Percentiles rank a stretch among this genome's conserved stretches.
phyloP scores from a whole-genome alignment of 2,329 filamentous ascomycete species.

The Domatiomyces catenatus region DNA sequence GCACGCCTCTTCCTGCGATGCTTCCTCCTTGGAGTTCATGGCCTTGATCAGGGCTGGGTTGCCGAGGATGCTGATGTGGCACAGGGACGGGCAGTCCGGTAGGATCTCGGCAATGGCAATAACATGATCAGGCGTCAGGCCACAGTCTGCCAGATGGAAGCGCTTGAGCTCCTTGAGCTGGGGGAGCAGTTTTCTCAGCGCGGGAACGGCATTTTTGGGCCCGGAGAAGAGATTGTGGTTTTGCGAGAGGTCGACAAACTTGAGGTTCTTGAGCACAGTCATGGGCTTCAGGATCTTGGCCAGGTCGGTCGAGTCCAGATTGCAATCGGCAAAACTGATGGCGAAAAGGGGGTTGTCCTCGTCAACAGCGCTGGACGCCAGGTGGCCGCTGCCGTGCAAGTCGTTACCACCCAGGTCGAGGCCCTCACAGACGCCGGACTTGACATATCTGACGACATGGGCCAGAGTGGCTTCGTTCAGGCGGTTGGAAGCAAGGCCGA shows the following conservation, averaged over 20 bases:
- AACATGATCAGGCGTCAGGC: constrained; percentile 69
- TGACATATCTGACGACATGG: constrained; percentile 62
- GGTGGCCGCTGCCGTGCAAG: constrained; percentile 32
- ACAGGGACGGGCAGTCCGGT: constrained; percentile 64
- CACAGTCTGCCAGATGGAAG: constrained; percentile 72
- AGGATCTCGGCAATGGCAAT: constrained; percentile 84
- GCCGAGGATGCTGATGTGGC: constrained; percentile 74
- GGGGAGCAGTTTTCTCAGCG: constrained; percentile 71
- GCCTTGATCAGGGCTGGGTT: constrained; percentile 59
- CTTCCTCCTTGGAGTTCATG: constrained; percentile 60
- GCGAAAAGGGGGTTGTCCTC: constrained; percentile 51
- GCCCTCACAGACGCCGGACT: constrained; percentile 64
- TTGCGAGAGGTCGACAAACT: constrained; percentile 84
- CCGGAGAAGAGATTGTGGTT: constrained; percentile 66
- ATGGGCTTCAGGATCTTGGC: constrained; percentile 62
- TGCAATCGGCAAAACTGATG: constrained; percentile 73
- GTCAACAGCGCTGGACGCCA: constrained; percentile 37
- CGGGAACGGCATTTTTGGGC: constrained; percentile 55
- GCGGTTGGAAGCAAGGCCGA: constrained; percentile 71
- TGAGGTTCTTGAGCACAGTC: constrained; percentile 53
- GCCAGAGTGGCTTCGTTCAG: constrained; percentile 58
- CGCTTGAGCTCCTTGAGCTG: constrained; percentile 64
- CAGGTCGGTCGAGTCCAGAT: constrained; percentile 56
- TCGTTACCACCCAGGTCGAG: constrained; percentile 83
- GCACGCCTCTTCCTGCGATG: constrained; percentile 78